A percentile compares a stretch with the other conserved stretches of the same genome.
Evolutionary conservation across 768 basidiomycete genomes (phyloP).

Genomic region (Lentinula detonsa): DNA sequence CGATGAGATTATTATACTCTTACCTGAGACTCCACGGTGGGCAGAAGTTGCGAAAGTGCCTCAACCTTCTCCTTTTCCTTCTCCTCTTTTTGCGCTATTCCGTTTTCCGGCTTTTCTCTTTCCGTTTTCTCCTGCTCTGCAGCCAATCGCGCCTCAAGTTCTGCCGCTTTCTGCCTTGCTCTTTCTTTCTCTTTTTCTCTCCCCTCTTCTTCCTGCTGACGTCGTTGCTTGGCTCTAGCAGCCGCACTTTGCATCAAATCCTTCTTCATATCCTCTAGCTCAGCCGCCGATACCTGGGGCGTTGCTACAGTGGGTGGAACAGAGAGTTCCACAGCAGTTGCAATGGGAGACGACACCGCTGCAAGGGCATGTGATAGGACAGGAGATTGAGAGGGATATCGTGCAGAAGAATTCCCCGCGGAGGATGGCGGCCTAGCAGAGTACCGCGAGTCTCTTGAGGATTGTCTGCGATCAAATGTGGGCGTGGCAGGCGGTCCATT

Average conservation of each 20-base stretch:
- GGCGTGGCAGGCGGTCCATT: constrained; percentile 21
- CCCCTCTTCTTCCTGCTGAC: constrained; percentile 80
- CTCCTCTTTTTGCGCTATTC: not conserved
- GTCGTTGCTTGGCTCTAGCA: constrained; percentile 72
- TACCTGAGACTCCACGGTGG: not conserved
- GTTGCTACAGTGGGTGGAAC: constrained; percentile 20
- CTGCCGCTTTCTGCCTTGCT: constrained; percentile 73
- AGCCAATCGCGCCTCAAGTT: constrained; percentile 62
- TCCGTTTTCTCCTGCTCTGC: constrained; percentile 21
- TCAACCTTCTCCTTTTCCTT: not conserved
- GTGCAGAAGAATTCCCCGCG: constrained; percentile 12
- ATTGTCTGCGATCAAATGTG: constrained; percentile 17
- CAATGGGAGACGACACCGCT: constrained; percentile 25
- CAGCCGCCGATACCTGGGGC: constrained; percentile 29
- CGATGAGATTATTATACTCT: not conserved
- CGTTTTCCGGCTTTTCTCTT: not conserved
- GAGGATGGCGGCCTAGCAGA: constrained; percentile 27
- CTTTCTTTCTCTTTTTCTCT: constrained; percentile 76
- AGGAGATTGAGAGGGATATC: constrained; percentile 37
- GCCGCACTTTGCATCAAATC: constrained; percentile 81
- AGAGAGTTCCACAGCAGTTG: constrained; percentile 17
- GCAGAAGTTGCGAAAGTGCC: not conserved
- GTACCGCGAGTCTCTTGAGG: constrained; percentile 37
- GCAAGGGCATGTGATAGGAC: constrained; percentile 35
- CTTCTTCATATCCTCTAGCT: constrained; percentile 64